Evolutionary conservation across 495 filamentous ascomycete species (phyloP).

Genomic region (Geoglossum glabrum): DNA sequence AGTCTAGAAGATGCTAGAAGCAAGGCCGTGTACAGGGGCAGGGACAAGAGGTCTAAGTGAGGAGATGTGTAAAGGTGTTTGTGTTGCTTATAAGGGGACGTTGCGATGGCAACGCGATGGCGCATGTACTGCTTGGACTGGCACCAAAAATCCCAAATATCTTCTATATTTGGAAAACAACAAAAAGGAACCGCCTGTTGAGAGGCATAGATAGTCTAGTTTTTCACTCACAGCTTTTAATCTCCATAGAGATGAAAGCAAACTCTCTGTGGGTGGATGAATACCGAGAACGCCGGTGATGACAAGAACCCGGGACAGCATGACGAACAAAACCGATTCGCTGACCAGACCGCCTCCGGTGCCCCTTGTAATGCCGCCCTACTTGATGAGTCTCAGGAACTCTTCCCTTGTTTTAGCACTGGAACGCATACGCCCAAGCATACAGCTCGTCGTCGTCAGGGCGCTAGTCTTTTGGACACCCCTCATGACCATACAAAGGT

Average conservation of each 20-base stretch:
- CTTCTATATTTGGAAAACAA: neutral
- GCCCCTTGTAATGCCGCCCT: conserved; percentile 13
- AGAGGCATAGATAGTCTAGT: neutral
- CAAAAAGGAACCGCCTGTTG: neutral
- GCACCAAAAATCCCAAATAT: neutral
- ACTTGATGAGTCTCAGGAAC: conserved; percentile 65
- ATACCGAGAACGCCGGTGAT: conserved; percentile 1
- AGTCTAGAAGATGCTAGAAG: too few species aligned
- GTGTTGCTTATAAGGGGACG: neutral
- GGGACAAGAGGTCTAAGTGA: neutral
- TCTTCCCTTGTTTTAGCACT: conserved; percentile 88
- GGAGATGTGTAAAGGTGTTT: neutral
- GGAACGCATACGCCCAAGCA: conserved; percentile 80
- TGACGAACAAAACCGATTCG: neutral
- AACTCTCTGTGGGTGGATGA: neutral
- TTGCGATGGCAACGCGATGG: neutral
- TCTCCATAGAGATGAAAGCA: neutral
- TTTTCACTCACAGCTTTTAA: neutral
- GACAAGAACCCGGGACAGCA: neutral
- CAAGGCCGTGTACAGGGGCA: too few species aligned
- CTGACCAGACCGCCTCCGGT: neutral
- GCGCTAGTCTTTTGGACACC: conserved; percentile 79
- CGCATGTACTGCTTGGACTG: neutral
- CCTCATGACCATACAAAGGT: conserved; percentile 97
- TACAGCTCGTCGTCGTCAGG: conserved; percentile 84